Evolutionary conservation across 768 basidiomycete species (phyloP).

Genomic region (Lactarius sp.): DNA sequence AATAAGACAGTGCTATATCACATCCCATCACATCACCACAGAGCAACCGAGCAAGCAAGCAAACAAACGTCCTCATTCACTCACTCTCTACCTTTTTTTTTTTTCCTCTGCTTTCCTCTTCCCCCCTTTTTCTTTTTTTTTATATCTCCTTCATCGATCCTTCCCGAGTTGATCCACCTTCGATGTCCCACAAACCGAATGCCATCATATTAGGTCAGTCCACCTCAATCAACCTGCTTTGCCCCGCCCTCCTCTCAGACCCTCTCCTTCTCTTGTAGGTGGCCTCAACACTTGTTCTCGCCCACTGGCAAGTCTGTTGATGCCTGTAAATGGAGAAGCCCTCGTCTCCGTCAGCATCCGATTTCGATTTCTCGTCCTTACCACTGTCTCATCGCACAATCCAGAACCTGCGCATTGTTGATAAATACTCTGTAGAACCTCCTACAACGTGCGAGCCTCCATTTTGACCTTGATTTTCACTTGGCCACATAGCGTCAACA

Average conservation of each 20-base stretch:
- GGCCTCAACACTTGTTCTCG: conserved; percentile 79
- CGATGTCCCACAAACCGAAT: conserved; percentile 50
- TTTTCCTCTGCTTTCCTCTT: not conserved
- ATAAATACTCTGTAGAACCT: conserved; percentile 67
- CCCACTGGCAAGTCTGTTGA: conserved; percentile 59
- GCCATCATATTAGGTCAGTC: conserved; percentile 73
- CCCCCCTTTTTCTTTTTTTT: conserved; percentile 3
- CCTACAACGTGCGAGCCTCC: conserved; percentile 59
- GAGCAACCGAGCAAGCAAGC: not conserved
- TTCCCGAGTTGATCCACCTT: conserved; percentile 12
- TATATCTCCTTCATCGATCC: not conserved
- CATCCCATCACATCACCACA: not conserved
- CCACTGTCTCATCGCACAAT: conserved; percentile 19
- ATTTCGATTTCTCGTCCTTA: conserved; percentile 13
- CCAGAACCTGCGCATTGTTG: conserved; percentile 66
- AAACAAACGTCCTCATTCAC: not conserved
- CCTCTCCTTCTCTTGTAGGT: conserved; percentile 40
- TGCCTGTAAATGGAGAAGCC: conserved; percentile 61
- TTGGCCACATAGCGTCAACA: conserved; percentile 13
- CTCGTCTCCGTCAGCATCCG: conserved; percentile 60
- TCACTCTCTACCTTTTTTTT: not conserved
- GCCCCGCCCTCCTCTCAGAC: not conserved
- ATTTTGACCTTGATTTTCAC: conserved; percentile 27
- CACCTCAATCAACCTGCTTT: not conserved
- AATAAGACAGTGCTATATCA: not conserved